phyloP scores from a whole-genome alignment of 192 early-diverging fungal species.

The Backusella australiensis region DNA sequence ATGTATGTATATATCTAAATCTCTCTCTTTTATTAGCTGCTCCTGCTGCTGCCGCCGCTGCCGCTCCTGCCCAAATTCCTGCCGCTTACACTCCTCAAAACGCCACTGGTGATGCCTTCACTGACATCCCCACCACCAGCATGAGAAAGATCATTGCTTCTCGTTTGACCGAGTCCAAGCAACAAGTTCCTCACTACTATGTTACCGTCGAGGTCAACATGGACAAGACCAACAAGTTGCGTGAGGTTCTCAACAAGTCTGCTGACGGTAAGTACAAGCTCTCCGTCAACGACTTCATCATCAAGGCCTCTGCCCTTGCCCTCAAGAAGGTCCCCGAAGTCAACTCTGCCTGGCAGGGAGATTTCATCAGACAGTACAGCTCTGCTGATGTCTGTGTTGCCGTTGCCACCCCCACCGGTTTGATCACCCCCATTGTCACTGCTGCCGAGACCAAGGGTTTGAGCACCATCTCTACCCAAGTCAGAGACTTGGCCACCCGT shows the following conservation, averaged over 20 bases:
- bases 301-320: constrained; percentile 91
- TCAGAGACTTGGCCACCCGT: constrained; percentile 80
- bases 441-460: constrained; percentile 86
- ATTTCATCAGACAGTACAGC: constrained; percentile 92
- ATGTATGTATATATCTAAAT: not conserved
- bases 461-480: constrained; percentile 77
- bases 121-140: constrained; percentile 70
- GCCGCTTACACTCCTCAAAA: constrained; percentile 46
- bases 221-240: constrained; percentile 85
- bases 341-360: constrained; percentile 82
- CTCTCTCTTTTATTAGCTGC: constrained; percentile 15
- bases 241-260: constrained; percentile 83
- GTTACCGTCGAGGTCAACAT: constrained; percentile 84
- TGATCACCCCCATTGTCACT: constrained; percentile 94
- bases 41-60: constrained; percentile 38
- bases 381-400: constrained; percentile 92
- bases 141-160: constrained; percentile 81
- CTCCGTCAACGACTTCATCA: constrained; percentile 97
- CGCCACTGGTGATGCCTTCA: constrained; percentile 56
- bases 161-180: constrained; percentile 77
- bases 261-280: constrained; percentile 91
- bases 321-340: constrained; percentile 91
- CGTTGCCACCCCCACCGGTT: constrained; percentile 89
- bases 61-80: constrained; percentile 36
- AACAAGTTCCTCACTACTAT: constrained; percentile 78